These are phyloP conservation scores for Austroboletus eburneus DNA, from an alignment of 768 basidiomycete genomes.

Conservation along the genomic window DNA sequence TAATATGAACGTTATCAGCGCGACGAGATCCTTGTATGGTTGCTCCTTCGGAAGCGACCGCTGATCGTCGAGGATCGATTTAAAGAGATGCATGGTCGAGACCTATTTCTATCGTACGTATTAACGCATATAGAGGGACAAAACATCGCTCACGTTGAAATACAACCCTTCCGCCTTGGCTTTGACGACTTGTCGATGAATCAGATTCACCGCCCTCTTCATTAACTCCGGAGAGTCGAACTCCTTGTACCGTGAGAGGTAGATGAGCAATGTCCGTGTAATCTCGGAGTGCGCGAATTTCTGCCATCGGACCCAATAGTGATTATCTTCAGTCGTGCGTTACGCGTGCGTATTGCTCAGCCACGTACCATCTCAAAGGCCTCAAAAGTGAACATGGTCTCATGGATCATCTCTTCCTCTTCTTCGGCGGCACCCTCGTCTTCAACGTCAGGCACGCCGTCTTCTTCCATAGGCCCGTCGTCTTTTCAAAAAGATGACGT, in stretches of 20 bases:
- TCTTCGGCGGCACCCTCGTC: slow-evolving; percentile 57
- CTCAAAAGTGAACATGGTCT: slow-evolving; percentile 90
- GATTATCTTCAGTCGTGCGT: slow-evolving; percentile 8
- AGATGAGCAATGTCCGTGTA: slow-evolving; percentile 76
- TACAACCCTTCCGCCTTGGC: slow-evolving; percentile 93
- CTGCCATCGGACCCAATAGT: slow-evolving; percentile 40
- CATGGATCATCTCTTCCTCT: slow-evolving; percentile 63
- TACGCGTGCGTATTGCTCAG: slow-evolving; percentile 15
- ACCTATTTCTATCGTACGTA: slow-evolving; percentile 55
- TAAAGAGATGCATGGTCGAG: slow-evolving; percentile 86
- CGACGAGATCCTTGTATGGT: slow-evolving; percentile 77
- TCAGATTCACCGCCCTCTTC: slow-evolving; percentile 82
- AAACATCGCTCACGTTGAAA: slow-evolving; percentile 68
- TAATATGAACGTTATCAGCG: slow-evolving; percentile 81
- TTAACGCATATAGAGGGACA: slow-evolving; percentile 4
- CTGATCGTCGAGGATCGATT: slow-evolving; percentile 77
- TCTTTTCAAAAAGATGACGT: slow-evolving; percentile 29
- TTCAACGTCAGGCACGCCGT: slow-evolving; percentile 64
- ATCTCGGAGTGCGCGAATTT: slow-evolving; percentile 88
- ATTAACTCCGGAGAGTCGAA: slow-evolving; percentile 74
- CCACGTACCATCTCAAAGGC: slow-evolving; percentile 78
- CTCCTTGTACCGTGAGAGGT: slow-evolving; percentile 80
- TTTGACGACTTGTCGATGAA: slow-evolving; percentile 88
- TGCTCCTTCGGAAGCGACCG: slow-evolving; percentile 74
- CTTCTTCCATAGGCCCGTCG: slow-evolving; percentile 44